phyloP scores from a whole-genome alignment of 2,329 filamentous ascomycete genomes.

The Lasiodiplodia citricola region DNA sequence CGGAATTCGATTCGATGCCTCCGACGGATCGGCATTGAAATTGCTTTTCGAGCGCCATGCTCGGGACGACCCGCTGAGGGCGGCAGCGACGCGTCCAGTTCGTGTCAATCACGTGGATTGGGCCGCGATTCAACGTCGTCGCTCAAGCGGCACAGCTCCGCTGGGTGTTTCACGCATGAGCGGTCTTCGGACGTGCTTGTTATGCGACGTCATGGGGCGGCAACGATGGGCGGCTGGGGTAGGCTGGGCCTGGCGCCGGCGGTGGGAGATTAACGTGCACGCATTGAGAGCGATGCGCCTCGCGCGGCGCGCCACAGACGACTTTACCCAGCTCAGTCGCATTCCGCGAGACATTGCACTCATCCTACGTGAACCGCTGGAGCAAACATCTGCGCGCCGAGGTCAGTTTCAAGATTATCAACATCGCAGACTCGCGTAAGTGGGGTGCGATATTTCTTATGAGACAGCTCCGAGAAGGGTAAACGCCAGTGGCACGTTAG shows the following conservation, averaged over 20 bases:
- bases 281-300: slow-evolving; percentile 19
- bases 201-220: slow-evolving; percentile 20
- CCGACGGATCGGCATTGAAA: slow-evolving; percentile 20
- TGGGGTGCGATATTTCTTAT: background rate
- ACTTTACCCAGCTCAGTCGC: background rate
- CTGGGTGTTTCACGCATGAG: slow-evolving; percentile 19
- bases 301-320: slow-evolving; percentile 3
- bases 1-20: slow-evolving; percentile 21
- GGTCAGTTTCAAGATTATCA: background rate
- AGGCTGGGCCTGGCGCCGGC: slow-evolving; percentile 5
- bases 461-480: background rate
- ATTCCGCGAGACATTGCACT: background rate
- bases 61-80: slow-evolving; percentile 23
- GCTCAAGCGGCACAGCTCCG: background rate
- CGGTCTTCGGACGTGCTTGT: slow-evolving; percentile 11
- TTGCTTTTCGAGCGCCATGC: slow-evolving; percentile 22
- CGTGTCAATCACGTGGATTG: slow-evolving; percentile 11
- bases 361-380: background rate
- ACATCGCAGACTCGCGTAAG: background rate
- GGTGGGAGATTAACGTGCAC: slow-evolving; percentile 22
- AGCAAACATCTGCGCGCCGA: background rate
- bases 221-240: slow-evolving; percentile 10
- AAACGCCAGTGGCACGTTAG: slow-evolving; percentile 2
- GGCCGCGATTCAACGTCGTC: slow-evolving; percentile 2
- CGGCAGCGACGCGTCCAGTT: slow-evolving; percentile 15